Evolutionary conservation across 768 basidiomycete genomes (phyloP), one percentile per base, ranked within the genome.

Genomic region (Pseudohyphozyma bogoriensis): DNA sequence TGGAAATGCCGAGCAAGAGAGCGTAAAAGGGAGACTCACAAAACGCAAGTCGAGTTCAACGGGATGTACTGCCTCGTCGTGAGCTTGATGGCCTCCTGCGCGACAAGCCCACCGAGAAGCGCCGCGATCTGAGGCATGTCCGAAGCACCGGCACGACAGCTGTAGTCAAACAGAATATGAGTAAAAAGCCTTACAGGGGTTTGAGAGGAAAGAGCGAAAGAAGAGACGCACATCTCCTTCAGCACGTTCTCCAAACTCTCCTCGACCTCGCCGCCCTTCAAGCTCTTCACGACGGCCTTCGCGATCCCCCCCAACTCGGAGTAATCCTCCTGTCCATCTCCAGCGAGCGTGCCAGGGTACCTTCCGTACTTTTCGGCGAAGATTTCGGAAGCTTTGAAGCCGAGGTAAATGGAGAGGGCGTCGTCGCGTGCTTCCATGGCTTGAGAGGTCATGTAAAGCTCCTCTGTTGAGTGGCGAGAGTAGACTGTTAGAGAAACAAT

Each of bases 81-180:
- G 75, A 97, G 79, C 79, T 99, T 97, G 79, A 97, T 97, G 9
- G 84, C 83, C 72, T 99, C 95, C 68, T 99, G 95, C 29, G 92
- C 90, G 24, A 96, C 85, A 37, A 97, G 74, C 3, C 95, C 95
- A 2, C 95, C 95, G 1, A 96, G 77, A 70, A 97, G 83, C 2
- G 92, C 92, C 0, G 93, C 89, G 2, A 85, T 91, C 66, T 91
- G 97, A 9, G 93, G 93, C 4, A 97, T 75, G 69, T 93, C 89
- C 4, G 84, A 0, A 80, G 83, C 3, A 86, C 87, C 11, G 0
- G 89, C 79, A 2, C 90, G 85, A 15, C 78, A 83, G 57, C 89
- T 91, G 69, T 24, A 42, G n/a, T n/a, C n/a, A n/a, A n/a, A n/a
- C n/a, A n/a, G n/a, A n/a, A 15, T 16, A 16, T 12, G 35, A 2